Base-by-base conservation (phyloP, 208 protist species). In the Acanthamoeba castellanii region DNA sequence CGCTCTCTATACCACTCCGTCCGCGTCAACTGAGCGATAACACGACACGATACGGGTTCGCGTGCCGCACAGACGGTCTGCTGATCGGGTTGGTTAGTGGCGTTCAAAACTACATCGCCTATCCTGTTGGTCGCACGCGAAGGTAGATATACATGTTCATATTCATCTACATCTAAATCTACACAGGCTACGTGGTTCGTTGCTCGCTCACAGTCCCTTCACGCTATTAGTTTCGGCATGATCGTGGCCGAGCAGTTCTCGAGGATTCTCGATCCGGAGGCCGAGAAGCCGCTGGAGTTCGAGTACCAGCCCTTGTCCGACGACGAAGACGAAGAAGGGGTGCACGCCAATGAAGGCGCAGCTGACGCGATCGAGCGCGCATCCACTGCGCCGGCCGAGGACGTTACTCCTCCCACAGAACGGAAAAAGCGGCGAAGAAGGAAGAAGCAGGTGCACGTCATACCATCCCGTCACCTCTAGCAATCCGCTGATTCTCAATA, bases 51-150 rank as follows among this genome's bases (percentile, higher is more conserved):
- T 3, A 27, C 13, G 72, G 4, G 57, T 16, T 61, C 13, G 5
- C 25, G 11, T 9, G 27, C 20, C 37, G 11, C 30, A n/a, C 25
- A 68, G 85, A 92, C 14, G 85, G 64, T 52, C 64, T 68, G 57
- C 59, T 76, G 34, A 55, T 55, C 9, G 85, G 37, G 64, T 27
- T 74, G 18, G 85, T 76, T 0, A 22, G 45, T 14, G 64, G 85
- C 27, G 59, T 92, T 25, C 85, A 76, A 52, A 92, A 87, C 78
- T 87, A 87, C 78, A 87, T 87, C 27, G 78, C 78, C 45, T 87
- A 64, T 61, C 78, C 78, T 3, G 78, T 87, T 30, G 78, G 47
- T n/a, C 78, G 78, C 18, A 87, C 50, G 7, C 78, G 78, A 42
- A 57, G 78, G 68, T 76, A 42, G 3, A 20, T 18, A 6, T 7